Evolutionary conservation across 2,329 filamentous ascomycete genomes (phyloP).

Genomic region (Neonectria faginata): DNA sequence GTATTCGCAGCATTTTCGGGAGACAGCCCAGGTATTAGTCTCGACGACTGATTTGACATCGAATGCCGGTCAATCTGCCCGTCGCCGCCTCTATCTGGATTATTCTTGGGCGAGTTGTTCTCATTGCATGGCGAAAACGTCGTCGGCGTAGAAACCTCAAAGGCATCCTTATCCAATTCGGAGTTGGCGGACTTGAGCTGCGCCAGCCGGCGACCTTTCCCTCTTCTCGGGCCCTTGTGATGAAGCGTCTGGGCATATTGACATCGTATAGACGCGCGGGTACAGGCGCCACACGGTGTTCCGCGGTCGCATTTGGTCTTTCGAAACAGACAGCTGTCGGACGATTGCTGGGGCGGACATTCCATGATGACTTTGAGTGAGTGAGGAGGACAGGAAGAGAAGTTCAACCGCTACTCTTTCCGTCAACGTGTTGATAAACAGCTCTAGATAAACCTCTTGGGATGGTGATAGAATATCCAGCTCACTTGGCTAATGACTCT

Average conservation of each 20-base stretch:
- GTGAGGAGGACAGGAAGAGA: not conserved
- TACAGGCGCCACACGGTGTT: conserved; percentile 36
- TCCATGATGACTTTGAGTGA: not conserved
- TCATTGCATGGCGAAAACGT: not conserved
- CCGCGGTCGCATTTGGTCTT: conserved; percentile 45
- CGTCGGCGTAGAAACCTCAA: not conserved
- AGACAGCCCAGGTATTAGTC: no score
- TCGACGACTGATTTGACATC: not conserved
- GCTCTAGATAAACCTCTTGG: not conserved
- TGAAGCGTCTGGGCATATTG: conserved; percentile 32
- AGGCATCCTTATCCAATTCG: conserved; percentile 16
- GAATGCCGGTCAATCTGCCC: not conserved
- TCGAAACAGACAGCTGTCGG: conserved; percentile 36
- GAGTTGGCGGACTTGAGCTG: conserved; percentile 33
- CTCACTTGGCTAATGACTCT: no score
- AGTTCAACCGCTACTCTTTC: not conserved
- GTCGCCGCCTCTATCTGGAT: not conserved
- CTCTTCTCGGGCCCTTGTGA: conserved; percentile 36
- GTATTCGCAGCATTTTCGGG: not conserved
- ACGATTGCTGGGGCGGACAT: conserved; percentile 21
- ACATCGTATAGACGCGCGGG: conserved; percentile 22
- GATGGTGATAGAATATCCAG: no score
- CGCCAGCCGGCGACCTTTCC: conserved; percentile 35
- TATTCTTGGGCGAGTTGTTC: not conserved
- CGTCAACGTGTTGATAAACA: not conserved